These are phyloP conservation scores for Babjeviella inositovora DNA, from an alignment of 805 yeast genomes.

Conservation along the genomic window DNA sequence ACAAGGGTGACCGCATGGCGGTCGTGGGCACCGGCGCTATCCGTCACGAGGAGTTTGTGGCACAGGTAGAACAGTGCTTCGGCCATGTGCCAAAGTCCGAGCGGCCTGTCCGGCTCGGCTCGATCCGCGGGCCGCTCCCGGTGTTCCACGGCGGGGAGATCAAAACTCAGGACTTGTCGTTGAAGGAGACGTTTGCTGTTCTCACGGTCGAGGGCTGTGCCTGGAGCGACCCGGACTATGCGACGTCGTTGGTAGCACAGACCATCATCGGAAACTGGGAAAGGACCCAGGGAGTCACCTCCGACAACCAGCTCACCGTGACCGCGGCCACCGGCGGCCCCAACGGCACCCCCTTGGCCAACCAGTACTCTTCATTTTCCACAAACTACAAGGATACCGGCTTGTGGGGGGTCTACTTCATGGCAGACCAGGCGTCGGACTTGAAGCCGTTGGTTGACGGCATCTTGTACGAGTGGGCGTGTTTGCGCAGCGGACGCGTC, in stretches of 20 bases:
- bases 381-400: slow-evolving; percentile 97
- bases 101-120: slow-evolving; percentile 54
- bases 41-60: slow-evolving; percentile 70
- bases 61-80: slow-evolving; percentile 61
- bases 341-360: slow-evolving; percentile 56
- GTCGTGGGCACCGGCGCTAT: slow-evolving; percentile 95
- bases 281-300: slow-evolving; percentile 75
- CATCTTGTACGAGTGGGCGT: slow-evolving; percentile 74
- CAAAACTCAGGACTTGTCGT: slow-evolving; percentile 62
- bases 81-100: slow-evolving; percentile 41
- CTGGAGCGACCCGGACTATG: slow-evolving; percentile 93
- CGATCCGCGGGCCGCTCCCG: slow-evolving; percentile 54
- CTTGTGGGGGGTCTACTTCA: slow-evolving; percentile 90
- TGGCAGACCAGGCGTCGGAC: slow-evolving; percentile 60
- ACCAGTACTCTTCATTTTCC: slow-evolving; percentile 91
- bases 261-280: slow-evolving; percentile 98
- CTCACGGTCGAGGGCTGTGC: slow-evolving; percentile 96
- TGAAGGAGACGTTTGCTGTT: slow-evolving; percentile 86
- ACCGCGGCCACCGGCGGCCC: slow-evolving; percentile 44
- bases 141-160: slow-evolving; percentile 76
- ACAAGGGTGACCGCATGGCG: slow-evolving; percentile 95
- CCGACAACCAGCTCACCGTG: slow-evolving; percentile 69
- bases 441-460: slow-evolving; percentile 58
- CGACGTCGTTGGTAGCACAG: slow-evolving; percentile 89
- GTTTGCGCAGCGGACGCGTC: slow-evolving; percentile 65